Conservation (phyloP, 2,329 filamentous ascomycete species). For the Sporothrix curviconia region DNA sequence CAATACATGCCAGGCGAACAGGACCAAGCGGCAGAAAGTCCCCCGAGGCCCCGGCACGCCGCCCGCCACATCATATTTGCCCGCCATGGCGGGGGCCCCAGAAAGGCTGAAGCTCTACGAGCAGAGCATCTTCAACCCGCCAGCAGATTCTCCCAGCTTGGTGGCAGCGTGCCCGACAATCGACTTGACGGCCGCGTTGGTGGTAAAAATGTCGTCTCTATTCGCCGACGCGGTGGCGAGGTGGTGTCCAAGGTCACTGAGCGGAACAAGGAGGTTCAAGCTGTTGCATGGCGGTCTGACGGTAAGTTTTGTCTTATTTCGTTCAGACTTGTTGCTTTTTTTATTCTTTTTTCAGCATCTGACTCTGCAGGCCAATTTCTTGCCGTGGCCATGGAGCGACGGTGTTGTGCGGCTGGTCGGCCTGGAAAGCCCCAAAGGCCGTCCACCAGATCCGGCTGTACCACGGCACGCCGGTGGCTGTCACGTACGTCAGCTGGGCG, state of each 20-base stretch:
- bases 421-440: conserved; percentile 72
- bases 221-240: conserved; percentile 75
- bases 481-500: conserved; percentile 50
- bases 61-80: neutral
- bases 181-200: conserved; percentile 69
- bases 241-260: conserved; percentile 44
- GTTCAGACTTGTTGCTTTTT: conserved; percentile 20
- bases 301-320: conserved; percentile 39
- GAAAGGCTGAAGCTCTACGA: conserved; percentile 39
- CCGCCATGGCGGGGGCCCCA: conserved; percentile 1
- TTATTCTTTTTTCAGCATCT: too few relatives aligned
- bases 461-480: conserved; percentile 35
- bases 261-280: conserved; percentile 37
- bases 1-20: neutral
- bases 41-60: neutral
- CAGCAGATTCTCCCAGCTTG: conserved; percentile 48
- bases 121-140: conserved; percentile 49
- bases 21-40: neutral
- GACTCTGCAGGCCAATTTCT: conserved; percentile 59
- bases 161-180: conserved; percentile 76
- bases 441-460: conserved; percentile 62
- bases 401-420: conserved; percentile 70
- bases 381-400: conserved; percentile 78
- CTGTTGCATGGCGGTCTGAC: conserved; percentile 60
- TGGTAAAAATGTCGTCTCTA: conserved; percentile 57